A percentile compares a stretch with the other conserved stretches of the same genome.
Conservation (phyloP, 805 yeast species). For the Cyberlindnera sargentensis region DNA sequence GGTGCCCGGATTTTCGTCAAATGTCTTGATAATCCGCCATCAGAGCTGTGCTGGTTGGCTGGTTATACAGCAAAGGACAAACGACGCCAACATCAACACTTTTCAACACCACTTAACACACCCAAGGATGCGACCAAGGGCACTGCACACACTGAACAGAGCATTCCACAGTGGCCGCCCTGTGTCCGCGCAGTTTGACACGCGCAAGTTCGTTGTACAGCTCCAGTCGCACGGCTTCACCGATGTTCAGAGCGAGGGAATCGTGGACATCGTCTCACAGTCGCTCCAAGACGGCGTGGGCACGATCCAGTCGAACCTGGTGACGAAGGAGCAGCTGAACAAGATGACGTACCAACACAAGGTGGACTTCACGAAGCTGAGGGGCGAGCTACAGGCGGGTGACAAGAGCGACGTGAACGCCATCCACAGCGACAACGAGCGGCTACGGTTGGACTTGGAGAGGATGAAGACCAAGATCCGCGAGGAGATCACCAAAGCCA, state of each 20-base stretch:
- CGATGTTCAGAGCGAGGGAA: constrained; percentile 69
- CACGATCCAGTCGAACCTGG: constrained; percentile 67
- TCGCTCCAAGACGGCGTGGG: constrained; percentile 78
- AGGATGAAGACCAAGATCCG: constrained; percentile 75
- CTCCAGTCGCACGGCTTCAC: constrained; percentile 59
- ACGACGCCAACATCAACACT: neutral
- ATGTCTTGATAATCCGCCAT: too few relatives aligned
- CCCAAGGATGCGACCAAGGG: too few relatives aligned
- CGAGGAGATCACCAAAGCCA: constrained; percentile 86
- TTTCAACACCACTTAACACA: too few relatives aligned
- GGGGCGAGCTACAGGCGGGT: constrained; percentile 83
- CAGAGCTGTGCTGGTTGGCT: too few relatives aligned
- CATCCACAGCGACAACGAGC: constrained; percentile 81
- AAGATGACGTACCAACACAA: constrained; percentile 91
- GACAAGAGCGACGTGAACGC: constrained; percentile 82
- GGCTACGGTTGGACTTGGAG: constrained; percentile 76
- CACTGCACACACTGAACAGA: neutral
- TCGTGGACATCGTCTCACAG: constrained; percentile 62
- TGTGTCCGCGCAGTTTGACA: constrained; percentile 19
- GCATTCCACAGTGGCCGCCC: neutral
- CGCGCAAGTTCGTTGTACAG: constrained; percentile 19
- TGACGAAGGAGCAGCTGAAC: constrained; percentile 77
- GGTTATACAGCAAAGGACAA: too few relatives aligned
- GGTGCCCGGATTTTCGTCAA: too few relatives aligned
- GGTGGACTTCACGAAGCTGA: constrained; percentile 91